Base-by-base conservation (phyloP, 371 early-diverging fungal species). In the Rhizopus delemar region DNA sequence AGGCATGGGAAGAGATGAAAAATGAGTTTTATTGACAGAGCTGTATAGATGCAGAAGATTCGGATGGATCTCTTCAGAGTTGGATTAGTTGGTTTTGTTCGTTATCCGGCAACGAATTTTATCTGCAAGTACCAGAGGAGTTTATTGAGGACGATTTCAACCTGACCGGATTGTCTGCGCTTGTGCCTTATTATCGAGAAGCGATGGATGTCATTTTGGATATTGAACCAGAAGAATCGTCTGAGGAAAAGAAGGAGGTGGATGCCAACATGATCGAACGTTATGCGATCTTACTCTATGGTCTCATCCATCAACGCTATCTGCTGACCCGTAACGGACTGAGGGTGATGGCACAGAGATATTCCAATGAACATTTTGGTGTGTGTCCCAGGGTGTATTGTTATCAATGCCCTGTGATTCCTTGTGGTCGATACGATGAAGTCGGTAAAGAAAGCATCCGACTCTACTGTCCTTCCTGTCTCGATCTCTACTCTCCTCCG, bases 61-160 rank as follows among this genome's bases (percentile, higher is more conserved):
- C 62, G 12, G 64, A 68, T 54, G 70, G 68, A 3, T 74, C 74
- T n/a, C 53, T 74, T 7, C 74, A 77, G 34, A 72, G 70, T 36
- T 97, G 97, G 96, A 87, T 95, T 41, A 81, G 88, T 32, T 93
- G 95, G 94, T 97, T 93, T 70, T 90, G 90, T 62, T 86, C 89
- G 5, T 80, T 92, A 36, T 75, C 84, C 28, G 95, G 94, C 16
- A 85, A 92, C 65, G 93, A 93, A 66, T 90, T 87, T 66, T 93
- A 90, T 78, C 83, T 89, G 46, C 91, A 92, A 66, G 88, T 93
- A 11, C 91, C 92, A 54, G 91, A 90, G 60, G 91, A 92, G 16
- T 95, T 91, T 68, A 92, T 93, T 54, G 87, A 89, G 59, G 98
- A 98, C 77, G 89, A 92, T 54, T 98, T 98, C 73, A 96, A 98